Evolutionary conservation across 2,329 filamentous ascomycete species (phyloP), one percentile per base, ranked within the genome.

Genomic region (Neobulgaria alba): DNA sequence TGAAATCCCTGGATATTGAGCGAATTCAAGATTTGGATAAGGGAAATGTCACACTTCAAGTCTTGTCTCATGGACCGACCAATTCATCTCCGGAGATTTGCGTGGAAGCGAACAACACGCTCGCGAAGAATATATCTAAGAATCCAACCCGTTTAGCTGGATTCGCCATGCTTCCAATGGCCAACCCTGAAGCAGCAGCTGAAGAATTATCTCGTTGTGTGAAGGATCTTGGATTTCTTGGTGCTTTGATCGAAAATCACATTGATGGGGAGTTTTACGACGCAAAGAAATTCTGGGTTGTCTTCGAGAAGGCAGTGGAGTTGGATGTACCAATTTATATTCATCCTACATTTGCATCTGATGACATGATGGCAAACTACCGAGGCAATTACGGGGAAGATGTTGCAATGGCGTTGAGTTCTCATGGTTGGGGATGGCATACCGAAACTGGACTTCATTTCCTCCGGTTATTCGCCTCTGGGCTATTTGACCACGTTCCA

Each of bases 401-500:
- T 7, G 5, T 33, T 12, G 17, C 31, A 2, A 17, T 41, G 10
- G 53, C 57, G 8, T 56, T 74, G 36, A 62, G 62, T 7, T 59
- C 62, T 10, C 64, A 57, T 30, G 67, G 63, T 0, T 71, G 64
- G 57, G 69, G 69, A 5, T 74, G 71, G 67, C 73, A 77, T 49
- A 57, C 58, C 5, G 65, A 72, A 8, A 68, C 67, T 1, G 72
- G 63, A 0, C 51, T 74, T 21, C 67, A 70, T 36, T 48, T 73
- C 5, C 49, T 75, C 12, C 60, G 64, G 10, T 62, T 79, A 2
- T 77, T 66, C 48, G 66, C 69, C 1, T 59, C 63, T 0, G 72
- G 73, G 1, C 50, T 77, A 1, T 79, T 79, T 46, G 75, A 78
- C 53, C 58, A 63, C 3, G 70, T 68, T 32, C 73, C 73, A 0